Evolutionary conservation across 305 asterid genomes (phyloP), one percentile per base, ranked within the genome.

Genomic region (Fraxinus baroniana): DNA sequence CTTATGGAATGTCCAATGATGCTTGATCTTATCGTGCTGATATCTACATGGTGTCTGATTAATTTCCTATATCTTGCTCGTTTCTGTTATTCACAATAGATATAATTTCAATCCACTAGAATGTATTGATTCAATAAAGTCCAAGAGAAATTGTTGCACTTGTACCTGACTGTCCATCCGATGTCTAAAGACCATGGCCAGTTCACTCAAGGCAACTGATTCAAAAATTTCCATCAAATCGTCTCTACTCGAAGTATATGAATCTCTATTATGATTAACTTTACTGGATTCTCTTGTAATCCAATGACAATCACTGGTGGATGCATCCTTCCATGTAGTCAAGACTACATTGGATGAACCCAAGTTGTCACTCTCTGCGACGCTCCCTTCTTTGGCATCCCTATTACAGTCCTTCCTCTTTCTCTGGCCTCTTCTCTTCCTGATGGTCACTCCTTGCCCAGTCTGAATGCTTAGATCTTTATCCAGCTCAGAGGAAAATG

Each of bases 131-230:
- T 28, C 36, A 68, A 28, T 26, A 68, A 70, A 78, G 57, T 39
- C 37, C 35, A 62, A 74, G 22, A 36, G 41, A 24, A 49, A 60
- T 49, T 9, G 28, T 24, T 26, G 35, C 75, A 32, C 13, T 78
- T 57, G 20, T 90, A 91, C 97, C 97, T 94, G 98, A 81, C 98
- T 88, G 84, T 95, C 99, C 91, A 94, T 93, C 52, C 96, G 93
- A 87, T 94, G 97, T 86, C 90, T 88, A 80, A 94, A 94, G 82
- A 92, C 95, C 7, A 87, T 75, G 3, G 95, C 97, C 5, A 91
- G 89, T 60, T 89, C 94, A 8, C 92, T 88, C 86, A 78, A 86
- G 1, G 93, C 91, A 76, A 94, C 83, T 8, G 91, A 87, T 76
- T 86, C 57, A 82, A 90, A 94, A 79, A 94, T 88, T 35, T 83